phyloP scores from a whole-genome alignment of 202 grass and related monocot species.

The Setaria viridis region DNA sequence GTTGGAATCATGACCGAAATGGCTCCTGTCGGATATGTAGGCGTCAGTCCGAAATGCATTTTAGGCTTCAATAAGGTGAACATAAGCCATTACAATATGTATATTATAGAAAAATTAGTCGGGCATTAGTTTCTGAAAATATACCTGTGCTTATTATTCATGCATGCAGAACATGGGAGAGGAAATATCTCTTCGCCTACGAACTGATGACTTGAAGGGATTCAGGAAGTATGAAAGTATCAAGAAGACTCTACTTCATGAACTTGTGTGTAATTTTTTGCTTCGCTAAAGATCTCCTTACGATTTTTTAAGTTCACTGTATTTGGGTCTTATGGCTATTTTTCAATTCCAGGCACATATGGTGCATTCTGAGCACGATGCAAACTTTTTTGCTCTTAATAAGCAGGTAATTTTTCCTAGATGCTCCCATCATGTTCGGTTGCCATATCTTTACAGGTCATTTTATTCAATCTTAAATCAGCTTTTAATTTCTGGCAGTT shows the following conservation, averaged over 20 bases:
- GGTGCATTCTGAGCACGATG: conserved; percentile 94
- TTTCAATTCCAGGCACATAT: conserved; percentile 82
- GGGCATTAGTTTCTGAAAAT: conserved; percentile 31
- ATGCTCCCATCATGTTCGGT: background rate
- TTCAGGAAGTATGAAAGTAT: conserved; percentile 96
- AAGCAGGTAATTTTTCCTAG: conserved; percentile 64
- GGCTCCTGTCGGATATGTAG: conserved; percentile 97
- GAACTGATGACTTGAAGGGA: conserved; percentile 95
- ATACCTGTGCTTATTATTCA: conserved; percentile 30
- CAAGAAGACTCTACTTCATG: conserved; percentile 95
- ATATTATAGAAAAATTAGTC: background rate
- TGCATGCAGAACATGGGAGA: conserved; percentile 93
- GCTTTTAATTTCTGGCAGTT: conserved; percentile 58
- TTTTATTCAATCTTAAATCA: conserved; percentile 4
- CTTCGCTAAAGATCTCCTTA: conserved; percentile 35
- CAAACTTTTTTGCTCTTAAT: conserved; percentile 93
- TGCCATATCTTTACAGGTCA: conserved; percentile 17
- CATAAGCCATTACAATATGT: conserved; percentile 27
- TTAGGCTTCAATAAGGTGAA: conserved; percentile 94
- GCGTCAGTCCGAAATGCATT: conserved; percentile 90
- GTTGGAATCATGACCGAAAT: conserved; percentile 98
- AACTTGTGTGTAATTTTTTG: conserved; percentile 68
- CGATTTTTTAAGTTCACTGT: background rate
- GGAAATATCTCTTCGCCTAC: conserved; percentile 89
- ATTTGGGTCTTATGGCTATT: background rate